A percentile compares a stretch with the other conserved stretches of the same genome.
These are phyloP conservation scores for Syzygium aqueum DNA, from an alignment of 345 rosid species.

Conservation along the genomic window DNA sequence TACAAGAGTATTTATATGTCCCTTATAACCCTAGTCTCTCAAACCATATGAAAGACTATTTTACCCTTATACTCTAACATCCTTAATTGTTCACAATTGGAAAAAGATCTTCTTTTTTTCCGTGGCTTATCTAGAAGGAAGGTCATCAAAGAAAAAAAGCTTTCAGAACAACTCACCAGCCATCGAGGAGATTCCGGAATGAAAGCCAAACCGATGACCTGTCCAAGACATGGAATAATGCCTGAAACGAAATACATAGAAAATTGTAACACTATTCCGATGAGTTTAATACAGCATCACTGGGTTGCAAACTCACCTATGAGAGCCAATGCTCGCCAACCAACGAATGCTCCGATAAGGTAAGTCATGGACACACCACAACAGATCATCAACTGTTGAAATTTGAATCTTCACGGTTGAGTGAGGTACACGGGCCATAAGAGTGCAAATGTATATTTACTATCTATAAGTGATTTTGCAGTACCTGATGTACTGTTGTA, in stretches of 20 bases:
- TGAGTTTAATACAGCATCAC: not conserved
- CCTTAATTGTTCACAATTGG: not conserved
- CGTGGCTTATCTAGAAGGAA: not conserved
- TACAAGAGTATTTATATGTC: too few relatives aligned
- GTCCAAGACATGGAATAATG: conserved; percentile 30
- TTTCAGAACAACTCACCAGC: conserved; percentile 22
- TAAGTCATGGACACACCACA: conserved; percentile 48
- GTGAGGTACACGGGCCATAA: not conserved
- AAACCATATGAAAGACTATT: too few relatives aligned
- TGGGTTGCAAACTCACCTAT: conserved; percentile 28
- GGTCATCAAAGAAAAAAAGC: not conserved
- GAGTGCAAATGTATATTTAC: not conserved
- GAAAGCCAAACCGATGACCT: conserved; percentile 26
- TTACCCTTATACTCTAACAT: too few relatives aligned
- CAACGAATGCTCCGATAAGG: conserved; percentile 55
- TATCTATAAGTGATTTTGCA: not conserved
- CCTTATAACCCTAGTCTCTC: too few relatives aligned
- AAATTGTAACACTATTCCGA: not conserved
- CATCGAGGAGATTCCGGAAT: conserved; percentile 59
- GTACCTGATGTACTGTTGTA: conserved; percentile 61
- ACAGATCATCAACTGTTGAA: conserved; percentile 68
- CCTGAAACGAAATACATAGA: conserved; percentile 15
- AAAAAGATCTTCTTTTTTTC: not conserved
- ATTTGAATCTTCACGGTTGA: not conserved
- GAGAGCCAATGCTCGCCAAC: conserved; percentile 65